A percentile compares a stretch with the other conserved stretches of the same genome.
These are phyloP conservation scores for Paxillus ammoniavirescens DNA, from an alignment of 768 basidiomycete species.

Conservation along the genomic window DNA sequence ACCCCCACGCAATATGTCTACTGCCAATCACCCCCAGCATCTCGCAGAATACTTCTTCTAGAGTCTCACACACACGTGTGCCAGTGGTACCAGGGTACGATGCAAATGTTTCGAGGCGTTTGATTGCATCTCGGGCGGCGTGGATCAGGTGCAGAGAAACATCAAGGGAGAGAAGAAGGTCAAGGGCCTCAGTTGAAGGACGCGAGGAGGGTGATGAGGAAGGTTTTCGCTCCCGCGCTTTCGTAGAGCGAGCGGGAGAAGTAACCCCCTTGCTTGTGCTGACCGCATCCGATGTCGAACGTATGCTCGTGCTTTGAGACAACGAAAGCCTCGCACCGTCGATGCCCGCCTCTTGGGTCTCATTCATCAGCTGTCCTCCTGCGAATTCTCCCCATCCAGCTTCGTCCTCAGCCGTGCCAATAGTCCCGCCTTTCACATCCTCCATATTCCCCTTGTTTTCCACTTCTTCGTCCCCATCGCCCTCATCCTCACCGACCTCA, in stretches of 20 bases:
- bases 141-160: conserved; percentile 91
- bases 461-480: conserved; percentile 16
- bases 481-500: conserved; percentile 47
- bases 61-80: conserved; percentile 83
- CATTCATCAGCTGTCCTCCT: conserved; percentile 2
- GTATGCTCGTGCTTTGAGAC: neutral
- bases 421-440: neutral
- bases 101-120: conserved; percentile 88
- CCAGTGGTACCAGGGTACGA: conserved; percentile 88
- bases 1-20: conserved; percentile 79
- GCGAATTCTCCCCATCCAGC: conserved; percentile 26
- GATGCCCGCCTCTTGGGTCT: neutral
- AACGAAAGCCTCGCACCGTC: neutral
- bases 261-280: neutral
- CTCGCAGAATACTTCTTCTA: conserved; percentile 91
- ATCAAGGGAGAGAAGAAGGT: conserved; percentile 89
- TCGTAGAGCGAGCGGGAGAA: neutral
- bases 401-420: conserved; percentile 12
- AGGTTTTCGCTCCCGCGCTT: neutral
- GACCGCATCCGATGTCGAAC: neutral
- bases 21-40: conserved; percentile 76
- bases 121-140: conserved; percentile 85
- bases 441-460: conserved; percentile 18
- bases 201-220: neutral
- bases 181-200: conserved; percentile 46